Evolutionary conservation across 345 rosid genomes (phyloP), one percentile per base, ranked within the genome.

Genomic region (Linum tenue): DNA sequence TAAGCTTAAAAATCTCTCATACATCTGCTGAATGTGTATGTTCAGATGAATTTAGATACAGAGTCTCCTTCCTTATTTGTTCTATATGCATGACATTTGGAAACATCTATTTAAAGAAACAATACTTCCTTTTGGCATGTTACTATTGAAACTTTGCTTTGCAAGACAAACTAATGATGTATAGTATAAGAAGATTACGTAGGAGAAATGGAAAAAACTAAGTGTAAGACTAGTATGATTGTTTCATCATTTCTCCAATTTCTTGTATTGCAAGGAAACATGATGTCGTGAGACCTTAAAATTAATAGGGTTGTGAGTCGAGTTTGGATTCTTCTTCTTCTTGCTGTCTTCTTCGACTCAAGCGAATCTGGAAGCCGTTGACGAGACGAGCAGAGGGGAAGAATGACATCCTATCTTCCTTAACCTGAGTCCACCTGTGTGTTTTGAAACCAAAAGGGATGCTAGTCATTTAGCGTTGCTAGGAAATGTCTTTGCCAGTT

Each of bases 321-420:
- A 10, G 11, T 48, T 48, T 9, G 15, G 15, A 9, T 48, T 48
- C 53, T 48, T 48, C 53, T 9, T 4, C 6, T 11, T 48, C 53
- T 6, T 64, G 40, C 62, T 59, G 77, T 43, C 75, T 84, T 22
- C 31, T 22, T 22, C 31, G 31, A 36, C 37, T 72, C 70, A 86
- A 41, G 43, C 75, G 76, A 75, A 91, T 80, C 64, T 81, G 81
- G 64, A 91, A 86, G 36, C 97, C 97, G 63, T 91, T 88, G 55
- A 88, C 89, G 17, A 91, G 80, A 55, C 97, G 85, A 57, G 97
- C 96, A 0, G 96, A 78, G 22, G 96, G 97, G 63, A 91, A 88
- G 80, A 91, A 91, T 39, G 96, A 85, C 74, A 83, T 81, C 8
- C 68, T 77, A 61, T 91, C 97, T 72, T 79, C 88, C 71, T 82